Percentiles rank a stretch among this genome's conserved stretches.
Conservation (phyloP, 2,329 filamentous ascomycete species). For the Penicillium aurantiogriseum region DNA sequence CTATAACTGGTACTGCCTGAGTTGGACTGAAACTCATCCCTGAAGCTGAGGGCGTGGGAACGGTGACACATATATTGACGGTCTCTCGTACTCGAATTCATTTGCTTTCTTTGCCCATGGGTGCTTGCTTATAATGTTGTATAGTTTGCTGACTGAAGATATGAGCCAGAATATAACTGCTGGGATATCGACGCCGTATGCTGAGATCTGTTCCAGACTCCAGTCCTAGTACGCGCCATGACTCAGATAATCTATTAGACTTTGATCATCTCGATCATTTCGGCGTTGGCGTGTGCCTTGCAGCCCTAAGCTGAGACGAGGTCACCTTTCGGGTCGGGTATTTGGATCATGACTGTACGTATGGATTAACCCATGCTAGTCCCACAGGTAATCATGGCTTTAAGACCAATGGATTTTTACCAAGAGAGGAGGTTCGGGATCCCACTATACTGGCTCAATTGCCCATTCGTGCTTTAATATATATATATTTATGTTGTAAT, state of each 20-base stretch:
- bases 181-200: not conserved
- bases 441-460: not conserved
- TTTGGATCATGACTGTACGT: constrained; percentile 9
- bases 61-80: not conserved
- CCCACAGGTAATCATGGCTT: constrained; percentile 1
- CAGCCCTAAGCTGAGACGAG: not conserved
- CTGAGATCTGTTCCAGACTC: not conserved
- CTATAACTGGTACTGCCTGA: not conserved
- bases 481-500: not conserved
- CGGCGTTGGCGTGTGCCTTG: not conserved
- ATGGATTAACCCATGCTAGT: constrained; percentile 1
- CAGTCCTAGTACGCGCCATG: not conserved
- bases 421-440: not conserved
- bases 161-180: not conserved
- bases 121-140: not conserved
- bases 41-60: constrained; percentile 1
- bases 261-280: not conserved
- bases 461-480: not conserved
- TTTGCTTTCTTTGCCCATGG: not conserved
- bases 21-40: not conserved
- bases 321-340: not conserved
- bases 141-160: not conserved
- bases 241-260: not conserved
- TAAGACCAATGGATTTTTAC: not conserved
- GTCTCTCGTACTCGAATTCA: not conserved